Evolutionary conservation across 2,329 filamentous ascomycete species (phyloP).

Genomic region (Aureobasidium subglaciale): DNA sequence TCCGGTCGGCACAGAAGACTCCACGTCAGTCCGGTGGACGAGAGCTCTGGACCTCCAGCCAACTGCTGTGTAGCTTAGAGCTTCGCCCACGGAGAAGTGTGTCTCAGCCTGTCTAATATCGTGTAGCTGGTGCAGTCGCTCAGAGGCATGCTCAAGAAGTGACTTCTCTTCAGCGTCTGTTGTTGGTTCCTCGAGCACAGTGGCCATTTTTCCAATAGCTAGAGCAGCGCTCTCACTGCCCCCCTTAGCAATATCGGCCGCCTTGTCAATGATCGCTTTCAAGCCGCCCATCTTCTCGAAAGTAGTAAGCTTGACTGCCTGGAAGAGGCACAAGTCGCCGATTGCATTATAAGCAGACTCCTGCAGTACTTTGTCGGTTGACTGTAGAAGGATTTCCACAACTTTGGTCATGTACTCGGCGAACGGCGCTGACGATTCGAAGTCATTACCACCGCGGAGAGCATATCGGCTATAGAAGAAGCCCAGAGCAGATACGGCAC

Average conservation of each 20-base stretch:
- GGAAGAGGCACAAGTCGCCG: slow-evolving; percentile 55
- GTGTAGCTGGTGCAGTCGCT: slow-evolving; percentile 66
- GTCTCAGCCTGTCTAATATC: slow-evolving; percentile 80
- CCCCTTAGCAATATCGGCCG: slow-evolving; percentile 65
- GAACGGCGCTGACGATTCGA: slow-evolving; percentile 20
- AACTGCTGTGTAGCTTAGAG: slow-evolving; percentile 67
- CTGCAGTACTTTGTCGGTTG: slow-evolving; percentile 50
- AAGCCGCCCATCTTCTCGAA: slow-evolving; percentile 17
- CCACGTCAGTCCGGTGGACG: slow-evolving; percentile 67
- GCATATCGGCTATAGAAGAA: slow-evolving; percentile 52
- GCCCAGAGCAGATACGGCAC: slow-evolving; percentile 51
- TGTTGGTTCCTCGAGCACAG: slow-evolving; percentile 48
- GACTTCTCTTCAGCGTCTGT: slow-evolving; percentile 31
- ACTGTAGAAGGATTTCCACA: slow-evolving; percentile 46
- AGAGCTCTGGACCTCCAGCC: slow-evolving; percentile 81
- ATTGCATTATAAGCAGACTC: slow-evolving; percentile 52
- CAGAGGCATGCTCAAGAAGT: slow-evolving; percentile 51
- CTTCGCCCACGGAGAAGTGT: slow-evolving; percentile 86
- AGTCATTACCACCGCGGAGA: slow-evolving; percentile 36
- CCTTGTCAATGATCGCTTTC: slow-evolving; percentile 48
- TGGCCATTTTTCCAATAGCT: slow-evolving; percentile 70
- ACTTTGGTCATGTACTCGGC: slow-evolving; percentile 38
- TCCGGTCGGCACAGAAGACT: slow-evolving; percentile 43
- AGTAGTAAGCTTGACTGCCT: slow-evolving; percentile 42
- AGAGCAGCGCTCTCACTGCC: slow-evolving; percentile 75